Base-by-base conservation (phyloP, 441 rosid species). In the Euphorbia schlechtendalii region DNA sequence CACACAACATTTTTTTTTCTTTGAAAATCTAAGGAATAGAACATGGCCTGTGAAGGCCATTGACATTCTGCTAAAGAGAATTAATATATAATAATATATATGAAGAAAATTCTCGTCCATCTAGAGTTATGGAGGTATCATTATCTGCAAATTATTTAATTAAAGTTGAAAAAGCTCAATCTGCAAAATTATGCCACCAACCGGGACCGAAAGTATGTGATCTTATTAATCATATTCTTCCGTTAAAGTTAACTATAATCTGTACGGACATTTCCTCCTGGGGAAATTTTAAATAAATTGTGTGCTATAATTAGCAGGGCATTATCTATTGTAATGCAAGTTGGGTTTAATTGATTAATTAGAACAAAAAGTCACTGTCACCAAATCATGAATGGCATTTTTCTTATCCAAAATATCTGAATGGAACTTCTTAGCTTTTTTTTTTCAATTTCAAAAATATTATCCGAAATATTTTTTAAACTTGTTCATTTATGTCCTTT, bases 391-490 rank as follows among this genome's bases (percentile, higher is more conserved):
- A 56, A 51, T 36, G 69, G 71, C 76, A 73, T 71, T 79, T 80
- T 76, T 70, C 84, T 82, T 87, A 87, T 83, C 87, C 84, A 83
- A 66, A 75, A 77, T 81, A 81, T 75, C 85, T 72, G 17, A 81
- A 74, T 63, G 80, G 78, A 81, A 77, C 64, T 78, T 69, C 54
- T 64, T 76, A 41, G 46, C 64, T 73, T 76, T 80, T 55, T 72
- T 56, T 8, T 36, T 1, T 36, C 6, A 36, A 5, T 36, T 10
- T 9, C 11, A 22, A 24, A 12, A 69, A 72, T 54, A 40, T 73
- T 53, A 56, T 70, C 64, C 52, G 34, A 27, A 9, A 48, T 48
- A 46, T 43, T 49, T 62, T 73, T n/a, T n/a, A 40, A 40, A 6
- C 18, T 25, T n/a, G 46, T 10, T 54, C 13, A 54, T 25, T 54